A percentile compares a stretch with the other conserved stretches of the same genome.
phyloP scores from a whole-genome alignment of 257 asterid genomes.

The Sherardia arvensis region DNA sequence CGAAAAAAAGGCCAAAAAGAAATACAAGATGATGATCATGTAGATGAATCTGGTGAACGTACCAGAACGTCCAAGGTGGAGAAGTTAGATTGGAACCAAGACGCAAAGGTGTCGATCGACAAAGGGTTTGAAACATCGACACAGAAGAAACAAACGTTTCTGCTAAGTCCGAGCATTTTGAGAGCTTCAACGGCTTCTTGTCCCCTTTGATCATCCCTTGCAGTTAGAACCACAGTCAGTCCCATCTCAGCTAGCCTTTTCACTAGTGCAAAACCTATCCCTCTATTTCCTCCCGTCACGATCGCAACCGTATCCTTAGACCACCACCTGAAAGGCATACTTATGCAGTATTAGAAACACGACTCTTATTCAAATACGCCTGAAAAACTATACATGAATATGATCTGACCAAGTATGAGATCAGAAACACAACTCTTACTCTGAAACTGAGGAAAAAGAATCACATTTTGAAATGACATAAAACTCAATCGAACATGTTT shows the following conservation, averaged over 20 bases:
- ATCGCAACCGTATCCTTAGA: constrained; percentile 61
- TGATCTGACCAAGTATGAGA: no score
- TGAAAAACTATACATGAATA: no score
- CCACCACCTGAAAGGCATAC: constrained; percentile 98
- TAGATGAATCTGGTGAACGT: constrained; percentile 5
- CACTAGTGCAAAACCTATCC: constrained; percentile 59
- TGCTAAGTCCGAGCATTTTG: constrained; percentile 20
- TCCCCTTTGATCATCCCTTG: constrained; percentile 51
- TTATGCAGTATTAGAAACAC: background rate
- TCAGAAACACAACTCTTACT: no score
- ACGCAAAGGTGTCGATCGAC: constrained; percentile 39
- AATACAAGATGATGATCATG: no score
- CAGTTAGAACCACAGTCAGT: constrained; percentile 63
- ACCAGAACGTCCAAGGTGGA: constrained; percentile 59
- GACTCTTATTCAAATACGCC: no score
- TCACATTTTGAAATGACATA: background rate
- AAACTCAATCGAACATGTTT: no score
- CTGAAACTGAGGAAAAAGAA: background rate
- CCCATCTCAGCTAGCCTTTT: constrained; percentile 55
- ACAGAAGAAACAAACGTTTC: constrained; percentile 34
- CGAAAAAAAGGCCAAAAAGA: no score
- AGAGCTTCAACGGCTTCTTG: constrained; percentile 37
- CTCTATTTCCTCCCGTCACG: constrained; percentile 75
- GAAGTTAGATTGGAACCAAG: constrained; percentile 42
- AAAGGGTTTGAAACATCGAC: constrained; percentile 54